Base-by-base conservation (phyloP, 2,329 filamentous ascomycete genomes). In the Rhynchosporium secalis region DNA sequence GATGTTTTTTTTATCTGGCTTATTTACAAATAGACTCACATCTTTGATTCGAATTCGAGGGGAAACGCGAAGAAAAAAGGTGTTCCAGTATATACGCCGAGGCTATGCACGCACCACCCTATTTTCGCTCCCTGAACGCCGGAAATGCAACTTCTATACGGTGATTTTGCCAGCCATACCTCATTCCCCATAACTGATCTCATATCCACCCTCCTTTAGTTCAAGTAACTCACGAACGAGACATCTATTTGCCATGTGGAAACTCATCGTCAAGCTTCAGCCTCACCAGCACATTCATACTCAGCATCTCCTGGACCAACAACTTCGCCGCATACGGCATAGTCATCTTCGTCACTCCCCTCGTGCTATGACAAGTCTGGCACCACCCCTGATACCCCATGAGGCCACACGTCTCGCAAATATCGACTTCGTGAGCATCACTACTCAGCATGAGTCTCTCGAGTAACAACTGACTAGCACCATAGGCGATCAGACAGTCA, bases 261-360 rank as follows among this genome's bases (percentile, higher is more conserved):
- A 99, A 99, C 78, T 98, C 92, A 74, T 99, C 95, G 72, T 92
- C 92, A 68, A 99, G 78, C 79, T 94, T 91, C 77, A 99, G 80
- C 62, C 90, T 83, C 63, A 96, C 94, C 65, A 93, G 90, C n/a
- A 99, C 92, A 76, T 99, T 99, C 95, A 99, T 99, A 76, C 92
- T 96, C 73, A 96, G 88, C 72, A 99, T 78, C 78, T 99, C 95
- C 79, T 99, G 95, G 55, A 98, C 91, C 61, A 99, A 79, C 73
- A 99, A 78, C 82, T 99, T 98, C 0, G 95, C 95, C 20, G 95
- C 95, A 76, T 99, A 99, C 40, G 95, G 95, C 83, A 99, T 96
- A 40, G 89, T 94, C 89, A 99, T 96, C 76, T 90, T 89, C 15
- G 92, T 89, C 31, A 99, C 91, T 36, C 89, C 87, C 62, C 89